phyloP scores from a whole-genome alignment of 148 eudicot species.

The Persicaria maculosa region DNA sequence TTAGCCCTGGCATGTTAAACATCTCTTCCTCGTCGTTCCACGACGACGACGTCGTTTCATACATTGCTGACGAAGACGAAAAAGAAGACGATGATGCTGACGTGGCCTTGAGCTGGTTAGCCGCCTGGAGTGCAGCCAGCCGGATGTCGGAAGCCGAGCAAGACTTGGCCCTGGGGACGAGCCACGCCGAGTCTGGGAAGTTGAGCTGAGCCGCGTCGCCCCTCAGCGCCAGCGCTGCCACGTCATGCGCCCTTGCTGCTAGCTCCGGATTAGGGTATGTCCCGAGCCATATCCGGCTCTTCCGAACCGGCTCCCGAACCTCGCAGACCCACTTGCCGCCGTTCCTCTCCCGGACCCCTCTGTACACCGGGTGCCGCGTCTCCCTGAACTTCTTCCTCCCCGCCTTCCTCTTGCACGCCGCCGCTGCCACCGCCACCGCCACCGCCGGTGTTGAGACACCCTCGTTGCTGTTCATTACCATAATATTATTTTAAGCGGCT shows the following conservation, averaged over 20 bases:
- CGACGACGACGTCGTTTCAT: background rate
- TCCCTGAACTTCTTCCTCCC: conserved; percentile 50
- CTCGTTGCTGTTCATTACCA: background rate
- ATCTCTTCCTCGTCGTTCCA: conserved; percentile 61
- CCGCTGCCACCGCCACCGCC: background rate
- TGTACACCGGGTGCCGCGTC: conserved; percentile 51
- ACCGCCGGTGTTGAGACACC: background rate
- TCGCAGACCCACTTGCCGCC: conserved; percentile 65
- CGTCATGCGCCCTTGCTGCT: conserved; percentile 68
- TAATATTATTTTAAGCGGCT: too few relatives aligned
- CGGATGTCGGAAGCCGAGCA: conserved; percentile 41
- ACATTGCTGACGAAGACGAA: background rate
- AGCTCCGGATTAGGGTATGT: conserved; percentile 46
- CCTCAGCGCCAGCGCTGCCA: conserved; percentile 46
- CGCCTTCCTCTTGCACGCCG: conserved; percentile 28
- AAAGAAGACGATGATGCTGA: background rate
- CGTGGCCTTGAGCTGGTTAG: conserved; percentile 11
- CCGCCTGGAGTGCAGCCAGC: conserved; percentile 43
- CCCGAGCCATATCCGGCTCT: conserved; percentile 58
- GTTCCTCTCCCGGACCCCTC: conserved; percentile 43
- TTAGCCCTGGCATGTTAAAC: conserved; percentile 52
- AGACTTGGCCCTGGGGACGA: conserved; percentile 35
- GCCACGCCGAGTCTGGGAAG: conserved; percentile 36
- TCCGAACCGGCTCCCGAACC: conserved; percentile 50
- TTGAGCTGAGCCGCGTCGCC: conserved; percentile 38